Evolutionary conservation across 495 filamentous ascomycete genomes (phyloP), one percentile per base, ranked within the genome.

Genomic region (Neurospora sublineolata): DNA sequence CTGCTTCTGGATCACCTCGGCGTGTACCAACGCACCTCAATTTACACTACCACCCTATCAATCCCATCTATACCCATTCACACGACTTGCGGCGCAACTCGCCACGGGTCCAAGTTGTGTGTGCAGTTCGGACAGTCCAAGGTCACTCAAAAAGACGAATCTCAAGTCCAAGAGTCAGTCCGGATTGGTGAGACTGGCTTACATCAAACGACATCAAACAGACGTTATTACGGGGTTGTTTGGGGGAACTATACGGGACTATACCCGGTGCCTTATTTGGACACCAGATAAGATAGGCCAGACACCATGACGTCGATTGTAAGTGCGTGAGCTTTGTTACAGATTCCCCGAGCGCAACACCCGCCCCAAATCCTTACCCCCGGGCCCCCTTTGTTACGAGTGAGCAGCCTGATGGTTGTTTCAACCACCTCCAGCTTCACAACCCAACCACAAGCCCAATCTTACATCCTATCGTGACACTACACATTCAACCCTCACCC

Each of bases 301-400:
- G 37, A 44, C 77, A 73, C 71, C 79, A 83, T 83, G 82, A 82
- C 82, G 78, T 83, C 81, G 74, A 83, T 83, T 79, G 82, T 83
- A 74, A 82, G 82, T 81, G 44, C 71, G 37, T 81, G 44, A 72
- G 37, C 74, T 69, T 40, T 72, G 36, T 58, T 23, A 67, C 60
- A 52, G 27, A 64, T 71, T 27, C 41, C 64, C 69, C 46, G 18
- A 68, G 33, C 38, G 38, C 67, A 37, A 68, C 10, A 37, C 67
- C 30, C 4, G 37, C 67, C 30, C 42, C 41, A 70, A 67, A 67
- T 20, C 33, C 64, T 42, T 37, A 27, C 38, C 23, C 73, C 14
- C 52, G 12, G 52, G 12, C 67, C 67, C 60, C 64, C 27, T 70
- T 73, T 69, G 72, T 64, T 42, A 23, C 42, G 71, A 58, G 46